phyloP scores from a whole-genome alignment of 176 grass and related monocot species.

The Bothriochloa decipiens region DNA sequence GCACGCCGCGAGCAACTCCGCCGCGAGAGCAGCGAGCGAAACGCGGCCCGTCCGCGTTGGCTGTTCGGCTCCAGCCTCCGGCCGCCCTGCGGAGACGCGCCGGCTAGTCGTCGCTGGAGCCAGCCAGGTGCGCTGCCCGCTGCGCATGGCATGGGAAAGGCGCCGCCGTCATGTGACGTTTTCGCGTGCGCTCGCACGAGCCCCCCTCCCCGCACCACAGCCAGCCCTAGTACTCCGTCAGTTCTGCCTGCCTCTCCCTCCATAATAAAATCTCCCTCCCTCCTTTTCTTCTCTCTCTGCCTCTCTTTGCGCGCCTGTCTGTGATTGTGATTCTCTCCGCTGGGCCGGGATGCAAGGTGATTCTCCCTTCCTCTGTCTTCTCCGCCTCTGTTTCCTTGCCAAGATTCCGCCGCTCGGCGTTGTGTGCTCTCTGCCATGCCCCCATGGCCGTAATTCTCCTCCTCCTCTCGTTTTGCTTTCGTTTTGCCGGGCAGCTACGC shows the following conservation, averaged over 20 bases:
- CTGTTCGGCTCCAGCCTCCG: constrained; percentile 5
- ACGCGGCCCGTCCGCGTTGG: background rate
- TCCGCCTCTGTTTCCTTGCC: background rate
- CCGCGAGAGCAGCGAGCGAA: background rate
- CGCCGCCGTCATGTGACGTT: constrained; percentile 33
- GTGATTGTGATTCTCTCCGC: constrained; percentile 16
- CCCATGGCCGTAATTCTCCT: background rate
- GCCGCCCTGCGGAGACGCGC: background rate
- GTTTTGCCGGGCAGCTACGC: background rate
- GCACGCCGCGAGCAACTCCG: constrained; percentile 1
- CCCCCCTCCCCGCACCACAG: background rate
- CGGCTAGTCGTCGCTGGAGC: background rate
- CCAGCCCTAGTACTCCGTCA: background rate
- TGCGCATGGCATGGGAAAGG: background rate
- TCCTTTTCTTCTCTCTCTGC: background rate
- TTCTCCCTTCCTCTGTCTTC: constrained; percentile 18
- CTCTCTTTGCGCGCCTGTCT: background rate
- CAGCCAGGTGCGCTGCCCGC: background rate
- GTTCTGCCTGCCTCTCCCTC: background rate
- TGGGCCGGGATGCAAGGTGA: constrained; percentile 40
- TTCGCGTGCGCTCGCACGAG: background rate
- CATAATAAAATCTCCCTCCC: constrained; percentile 35
- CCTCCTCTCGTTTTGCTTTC: background rate
- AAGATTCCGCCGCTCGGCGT: background rate
- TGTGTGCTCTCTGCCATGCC: background rate